phyloP scores from a whole-genome alignment of 1,139 yeast genomes.

The Fermentozyma sake region DNA sequence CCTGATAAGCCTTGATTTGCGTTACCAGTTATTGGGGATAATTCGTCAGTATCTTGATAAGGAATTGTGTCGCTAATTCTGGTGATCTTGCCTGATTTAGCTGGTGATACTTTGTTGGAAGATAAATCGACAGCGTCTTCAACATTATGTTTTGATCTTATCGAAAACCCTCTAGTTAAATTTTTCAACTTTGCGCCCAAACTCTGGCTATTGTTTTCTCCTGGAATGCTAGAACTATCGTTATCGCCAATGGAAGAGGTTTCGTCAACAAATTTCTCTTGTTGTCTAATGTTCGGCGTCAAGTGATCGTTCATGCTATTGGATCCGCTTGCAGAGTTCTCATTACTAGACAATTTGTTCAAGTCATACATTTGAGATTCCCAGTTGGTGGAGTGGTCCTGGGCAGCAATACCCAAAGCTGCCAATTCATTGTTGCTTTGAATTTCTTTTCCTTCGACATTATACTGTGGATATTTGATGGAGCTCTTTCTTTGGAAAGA shows the following conservation, averaged over 20 bases:
- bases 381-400: conserved; percentile 69
- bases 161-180: conserved; percentile 21
- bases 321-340: conserved; percentile 11
- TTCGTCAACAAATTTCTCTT: conserved; percentile 11
- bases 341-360: conserved; percentile 37
- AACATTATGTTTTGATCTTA: conserved; percentile 14
- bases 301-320: conserved; percentile 13
- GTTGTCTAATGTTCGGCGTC: conserved; percentile 21
- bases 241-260: conserved; percentile 3
- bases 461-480: conserved; percentile 15
- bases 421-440: conserved; percentile 50
- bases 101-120: conserved; percentile 8
- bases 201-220: conserved; percentile 5
- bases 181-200: conserved; percentile 15
- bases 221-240: conserved; percentile 3
- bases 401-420: conserved; percentile 67
- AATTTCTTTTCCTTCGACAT: conserved; percentile 3
- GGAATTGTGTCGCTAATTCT: conserved; percentile 33
- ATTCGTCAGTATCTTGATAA: conserved; percentile 13
- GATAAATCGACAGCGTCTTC: no score
- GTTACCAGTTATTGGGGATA: conserved; percentile 14
- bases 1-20: conserved; percentile 5
- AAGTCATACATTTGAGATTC: conserved; percentile 57
- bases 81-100: conserved; percentile 15
- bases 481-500: conserved; percentile 66